Percentiles rank a stretch among this genome's conserved stretches.
These are phyloP conservation scores for Exsudoporus frostii DNA, from an alignment of 768 basidiomycete genomes.

Conservation along the genomic window DNA sequence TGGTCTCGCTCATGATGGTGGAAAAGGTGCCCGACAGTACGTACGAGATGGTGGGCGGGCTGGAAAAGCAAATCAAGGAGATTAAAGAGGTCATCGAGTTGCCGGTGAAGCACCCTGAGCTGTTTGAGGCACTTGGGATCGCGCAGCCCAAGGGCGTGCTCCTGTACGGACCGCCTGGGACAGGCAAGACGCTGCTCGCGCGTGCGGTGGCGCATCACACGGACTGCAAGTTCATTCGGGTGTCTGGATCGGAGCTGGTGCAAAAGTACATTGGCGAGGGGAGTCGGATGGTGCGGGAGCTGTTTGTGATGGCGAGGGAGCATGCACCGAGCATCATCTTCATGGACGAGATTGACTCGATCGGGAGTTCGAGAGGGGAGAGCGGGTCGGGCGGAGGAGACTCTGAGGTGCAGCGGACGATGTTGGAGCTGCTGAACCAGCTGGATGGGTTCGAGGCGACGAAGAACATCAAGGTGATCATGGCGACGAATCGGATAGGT, in stretches of 20 bases:
- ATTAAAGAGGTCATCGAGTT: slow-evolving; percentile 99
- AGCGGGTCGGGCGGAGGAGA: slow-evolving; percentile 75
- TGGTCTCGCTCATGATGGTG: slow-evolving; percentile 99
- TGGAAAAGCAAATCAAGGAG: slow-evolving; percentile 97
- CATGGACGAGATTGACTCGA: slow-evolving; percentile 99
- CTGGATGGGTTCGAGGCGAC: slow-evolving; percentile 84
- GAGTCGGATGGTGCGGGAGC: slow-evolving; percentile 91
- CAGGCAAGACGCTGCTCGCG: slow-evolving; percentile 93
- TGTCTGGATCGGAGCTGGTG: slow-evolving; percentile 90
- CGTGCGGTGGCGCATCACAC: slow-evolving; percentile 97
- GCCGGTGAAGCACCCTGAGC: slow-evolving; percentile 95
- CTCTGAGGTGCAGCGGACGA: slow-evolving; percentile 86
- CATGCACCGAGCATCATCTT: slow-evolving; percentile 98
- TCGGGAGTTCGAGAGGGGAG: slow-evolving; percentile 89
- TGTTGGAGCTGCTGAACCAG: slow-evolving; percentile 87
- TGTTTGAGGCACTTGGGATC: slow-evolving; percentile 94
- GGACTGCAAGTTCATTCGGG: slow-evolving; percentile 96
- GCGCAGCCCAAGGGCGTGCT: slow-evolving; percentile 96
- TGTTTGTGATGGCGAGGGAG: slow-evolving; percentile 98
- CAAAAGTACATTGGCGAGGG: slow-evolving; percentile 99
- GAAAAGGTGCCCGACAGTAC: slow-evolving; percentile 99
- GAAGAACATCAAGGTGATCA: slow-evolving; percentile 86
- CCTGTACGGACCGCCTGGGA: slow-evolving; percentile 94
- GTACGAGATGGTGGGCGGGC: slow-evolving; percentile 99
- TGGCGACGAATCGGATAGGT: slow-evolving; percentile 98